phyloP scores from a whole-genome alignment of 2,329 filamentous ascomycete genomes.

The Fusarium sp. region DNA sequence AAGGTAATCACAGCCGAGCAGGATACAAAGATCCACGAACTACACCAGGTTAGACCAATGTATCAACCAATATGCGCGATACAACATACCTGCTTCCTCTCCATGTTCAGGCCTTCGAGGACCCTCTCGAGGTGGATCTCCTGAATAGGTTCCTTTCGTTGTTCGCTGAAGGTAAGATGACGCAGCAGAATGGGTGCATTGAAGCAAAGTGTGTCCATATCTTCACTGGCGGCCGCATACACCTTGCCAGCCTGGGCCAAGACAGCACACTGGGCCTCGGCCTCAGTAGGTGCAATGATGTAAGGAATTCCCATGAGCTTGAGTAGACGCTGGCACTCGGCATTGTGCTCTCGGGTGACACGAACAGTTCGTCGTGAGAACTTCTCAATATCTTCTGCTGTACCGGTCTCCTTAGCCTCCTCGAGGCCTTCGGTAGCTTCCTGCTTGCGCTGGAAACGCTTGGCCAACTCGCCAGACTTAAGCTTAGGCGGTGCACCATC shows the following conservation, averaged over 20 bases:
- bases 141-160: constrained; percentile 96
- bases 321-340: constrained; percentile 89
- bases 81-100: constrained; percentile 76
- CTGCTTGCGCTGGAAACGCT: constrained; percentile 93
- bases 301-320: constrained; percentile 97
- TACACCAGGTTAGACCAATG: constrained; percentile 52
- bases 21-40: constrained; percentile 98
- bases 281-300: constrained; percentile 95
- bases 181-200: constrained; percentile 89
- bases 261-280: constrained; percentile 94
- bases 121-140: constrained; percentile 92
- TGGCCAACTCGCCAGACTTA: constrained; percentile 96
- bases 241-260: constrained; percentile 93
- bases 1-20: constrained; percentile 97
- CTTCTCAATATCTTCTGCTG: constrained; percentile 96
- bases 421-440: constrained; percentile 91
- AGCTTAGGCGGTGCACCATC: constrained; percentile 96
- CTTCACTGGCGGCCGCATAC: constrained; percentile 95
- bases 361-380: constrained; percentile 93
- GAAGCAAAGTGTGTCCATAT: constrained; percentile 99
- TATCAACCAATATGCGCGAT: not conserved
- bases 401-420: constrained; percentile 97
- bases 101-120: constrained; percentile 88
- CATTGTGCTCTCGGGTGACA: constrained; percentile 96
- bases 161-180: constrained; percentile 96